A percentile compares a stretch with the other conserved stretches of the same genome.
Evolutionary conservation across 345 rosid genomes (phyloP).

Genomic region (Clausena lansium): DNA sequence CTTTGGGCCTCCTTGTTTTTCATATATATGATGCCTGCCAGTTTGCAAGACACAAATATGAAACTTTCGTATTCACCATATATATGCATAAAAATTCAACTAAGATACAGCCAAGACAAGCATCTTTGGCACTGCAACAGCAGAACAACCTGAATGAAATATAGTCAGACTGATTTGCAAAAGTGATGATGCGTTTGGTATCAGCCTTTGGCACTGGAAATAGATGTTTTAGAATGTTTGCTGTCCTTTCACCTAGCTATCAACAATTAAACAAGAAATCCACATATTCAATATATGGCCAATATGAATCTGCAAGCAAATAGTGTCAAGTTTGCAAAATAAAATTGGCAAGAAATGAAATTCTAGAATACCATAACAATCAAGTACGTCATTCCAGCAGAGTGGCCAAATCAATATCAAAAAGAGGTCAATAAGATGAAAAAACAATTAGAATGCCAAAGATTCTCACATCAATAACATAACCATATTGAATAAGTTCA

Average conservation of each 20-base stretch:
- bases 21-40: slow-evolving; percentile 74
- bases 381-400: neutral
- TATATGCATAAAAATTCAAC: neutral
- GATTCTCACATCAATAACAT: neutral
- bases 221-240: slow-evolving; percentile 75
- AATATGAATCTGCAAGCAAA: slow-evolving; percentile 3
- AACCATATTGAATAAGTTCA: neutral
- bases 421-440: neutral
- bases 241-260: slow-evolving; percentile 80
- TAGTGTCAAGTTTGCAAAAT: neutral
- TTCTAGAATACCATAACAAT: neutral
- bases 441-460: neutral
- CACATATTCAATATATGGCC: neutral
- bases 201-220: slow-evolving; percentile 90
- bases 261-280: slow-evolving; percentile 3
- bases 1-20: slow-evolving; percentile 76
- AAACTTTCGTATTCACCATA: neutral
- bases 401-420: neutral
- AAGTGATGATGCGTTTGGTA: slow-evolving; percentile 74
- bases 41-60: slow-evolving; percentile 11
- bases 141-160: slow-evolving; percentile 81
- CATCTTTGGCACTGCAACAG: neutral
- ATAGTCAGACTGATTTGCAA: slow-evolving; percentile 76
- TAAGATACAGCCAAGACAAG: neutral
- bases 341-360: neutral